Evolutionary conservation across 2,329 filamentous ascomycete species (phyloP).

Genomic region (Teratosphaeria gauchensis): DNA sequence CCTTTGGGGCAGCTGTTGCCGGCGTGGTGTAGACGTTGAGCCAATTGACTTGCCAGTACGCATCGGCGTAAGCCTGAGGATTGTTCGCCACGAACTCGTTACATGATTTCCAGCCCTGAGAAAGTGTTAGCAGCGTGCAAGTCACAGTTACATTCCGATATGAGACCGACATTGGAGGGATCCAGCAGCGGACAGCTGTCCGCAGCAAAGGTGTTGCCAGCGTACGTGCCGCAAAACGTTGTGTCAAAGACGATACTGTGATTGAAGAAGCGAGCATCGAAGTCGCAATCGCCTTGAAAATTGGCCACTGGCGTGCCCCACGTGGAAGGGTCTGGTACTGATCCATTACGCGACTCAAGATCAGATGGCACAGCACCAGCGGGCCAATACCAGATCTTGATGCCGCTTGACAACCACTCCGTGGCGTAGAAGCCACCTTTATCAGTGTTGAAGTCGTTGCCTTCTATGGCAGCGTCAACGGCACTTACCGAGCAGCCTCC

Average conservation of each 20-base stretch:
- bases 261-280: conserved; percentile 26
- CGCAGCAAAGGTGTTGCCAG: conserved; percentile 16
- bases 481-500: conserved; percentile 23
- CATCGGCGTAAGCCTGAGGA: conserved; percentile 23
- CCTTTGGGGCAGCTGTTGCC: conserved; percentile 6
- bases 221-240: conserved; percentile 30
- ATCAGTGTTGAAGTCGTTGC: conserved; percentile 41
- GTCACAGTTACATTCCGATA: too few relatives aligned
- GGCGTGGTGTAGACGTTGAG: conserved; percentile 27
- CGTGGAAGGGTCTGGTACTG: conserved; percentile 48
- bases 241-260: conserved; percentile 29
- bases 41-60: conserved; percentile 33
- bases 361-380: conserved; percentile 48
- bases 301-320: conserved; percentile 50
- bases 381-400: conserved; percentile 75
- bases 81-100: conserved; percentile 21
- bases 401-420: conserved; percentile 58
- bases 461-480: conserved; percentile 20
- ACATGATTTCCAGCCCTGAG: conserved; percentile 19
- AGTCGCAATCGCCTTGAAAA: conserved; percentile 30
- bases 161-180: conserved; percentile 11
- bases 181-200: conserved; percentile 18
- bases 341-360: conserved; percentile 50
- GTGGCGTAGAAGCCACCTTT: conserved; percentile 39
- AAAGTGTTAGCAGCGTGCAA: background rate